Percentiles rank a stretch among this genome's conserved stretches.
Evolutionary conservation across 495 filamentous ascomycete species (phyloP).

Genomic region (Ascobolus immersus): DNA sequence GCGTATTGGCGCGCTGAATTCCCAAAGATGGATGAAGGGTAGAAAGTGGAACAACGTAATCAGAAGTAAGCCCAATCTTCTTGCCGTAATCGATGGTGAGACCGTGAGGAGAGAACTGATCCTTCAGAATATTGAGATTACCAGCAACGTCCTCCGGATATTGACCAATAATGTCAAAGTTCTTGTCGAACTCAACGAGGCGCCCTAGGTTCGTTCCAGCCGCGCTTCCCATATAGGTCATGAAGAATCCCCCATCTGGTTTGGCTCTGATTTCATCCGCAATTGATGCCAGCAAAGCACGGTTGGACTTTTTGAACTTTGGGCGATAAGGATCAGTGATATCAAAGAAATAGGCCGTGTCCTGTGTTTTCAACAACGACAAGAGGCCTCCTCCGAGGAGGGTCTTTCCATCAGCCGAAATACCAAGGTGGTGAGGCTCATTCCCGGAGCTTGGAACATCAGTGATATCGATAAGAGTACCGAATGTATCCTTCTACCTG

Average conservation of each 20-base stretch:
- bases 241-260: constrained; percentile 38
- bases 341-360: constrained; percentile 40
- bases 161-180: constrained; percentile 36
- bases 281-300: constrained; percentile 29
- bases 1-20: constrained; percentile 27
- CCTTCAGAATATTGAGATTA: constrained; percentile 27
- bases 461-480: constrained; percentile 30
- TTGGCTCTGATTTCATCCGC: constrained; percentile 39
- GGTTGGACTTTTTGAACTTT: constrained; percentile 32
- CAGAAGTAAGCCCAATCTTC: constrained; percentile 32
- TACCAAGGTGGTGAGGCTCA: constrained; percentile 33
- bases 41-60: constrained; percentile 33
- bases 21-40: constrained; percentile 33
- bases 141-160: constrained; percentile 29
- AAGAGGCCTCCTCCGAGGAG: constrained; percentile 32
- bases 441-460: constrained; percentile 37
- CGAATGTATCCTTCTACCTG: constrained; percentile 39
- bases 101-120: constrained; percentile 36
- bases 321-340: constrained; percentile 31
- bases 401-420: constrained; percentile 34
- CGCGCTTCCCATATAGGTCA: constrained; percentile 33
- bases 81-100: constrained; percentile 32
- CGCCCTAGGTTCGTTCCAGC: constrained; percentile 32
- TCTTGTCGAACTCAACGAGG: constrained; percentile 31
- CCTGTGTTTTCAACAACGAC: constrained; percentile 35